These are phyloP conservation scores for Jacaranda mimosifolia DNA, from an alignment of 257 asterid genomes.

Conservation along the genomic window DNA sequence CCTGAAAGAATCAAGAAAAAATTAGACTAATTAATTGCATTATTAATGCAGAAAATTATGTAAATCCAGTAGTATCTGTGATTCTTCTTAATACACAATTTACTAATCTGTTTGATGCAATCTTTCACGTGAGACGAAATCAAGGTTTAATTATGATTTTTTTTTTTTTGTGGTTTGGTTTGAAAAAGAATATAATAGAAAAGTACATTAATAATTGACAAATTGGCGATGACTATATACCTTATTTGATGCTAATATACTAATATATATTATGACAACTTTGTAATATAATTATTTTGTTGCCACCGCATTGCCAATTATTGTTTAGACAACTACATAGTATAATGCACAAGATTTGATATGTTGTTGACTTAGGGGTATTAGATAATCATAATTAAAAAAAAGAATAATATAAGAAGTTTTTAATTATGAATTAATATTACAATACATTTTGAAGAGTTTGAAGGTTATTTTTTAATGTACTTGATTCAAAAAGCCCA, in stretches of 20 bases:
- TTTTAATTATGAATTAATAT: too few relatives aligned
- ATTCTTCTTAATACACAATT: conserved; percentile 28
- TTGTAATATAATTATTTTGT: conserved; percentile 1
- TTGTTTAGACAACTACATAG: background rate
- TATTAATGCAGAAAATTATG: conserved; percentile 7
- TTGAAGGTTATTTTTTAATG: too few relatives aligned
- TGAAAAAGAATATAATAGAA: background rate
- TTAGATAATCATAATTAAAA: too few relatives aligned
- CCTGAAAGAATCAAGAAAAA: conserved; percentile 38
- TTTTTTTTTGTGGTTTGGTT: background rate
- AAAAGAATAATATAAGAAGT: too few relatives aligned
- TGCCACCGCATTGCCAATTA: background rate
- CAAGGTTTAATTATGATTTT: background rate
- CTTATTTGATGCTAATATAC: background rate
- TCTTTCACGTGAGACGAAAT: conserved; percentile 37
- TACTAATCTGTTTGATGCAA: conserved; percentile 18
- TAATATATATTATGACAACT: background rate
- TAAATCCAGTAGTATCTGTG: conserved; percentile 28
- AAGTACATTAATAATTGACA: background rate
- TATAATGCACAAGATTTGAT: background rate
- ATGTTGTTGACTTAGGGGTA: background rate
- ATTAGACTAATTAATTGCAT: conserved; percentile 6
- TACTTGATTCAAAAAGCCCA: too few relatives aligned
- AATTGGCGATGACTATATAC: conserved; percentile 19
- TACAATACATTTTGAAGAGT: too few relatives aligned